Evolutionary conservation across 2,329 filamentous ascomycete genomes (phyloP).

Genomic region (Fusarium brevicatenulatum): DNA sequence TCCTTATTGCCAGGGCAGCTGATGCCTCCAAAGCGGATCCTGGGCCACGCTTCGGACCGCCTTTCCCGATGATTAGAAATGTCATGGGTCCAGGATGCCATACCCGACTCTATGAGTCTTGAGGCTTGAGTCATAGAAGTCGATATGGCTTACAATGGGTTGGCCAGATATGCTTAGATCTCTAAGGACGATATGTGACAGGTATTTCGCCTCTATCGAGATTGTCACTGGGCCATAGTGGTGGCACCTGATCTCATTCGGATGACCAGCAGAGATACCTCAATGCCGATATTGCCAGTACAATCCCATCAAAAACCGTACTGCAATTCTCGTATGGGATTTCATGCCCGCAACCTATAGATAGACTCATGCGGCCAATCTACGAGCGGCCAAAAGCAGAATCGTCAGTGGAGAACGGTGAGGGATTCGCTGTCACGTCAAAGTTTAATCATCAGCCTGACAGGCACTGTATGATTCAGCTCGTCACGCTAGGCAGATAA

Average conservation of each 20-base stretch:
- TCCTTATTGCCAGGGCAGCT: too few relatives aligned
- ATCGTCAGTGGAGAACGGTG: neutral
- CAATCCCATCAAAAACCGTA: accelerated
- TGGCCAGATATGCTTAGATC: neutral
- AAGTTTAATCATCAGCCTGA: neutral
- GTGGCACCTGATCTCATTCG: neutral
- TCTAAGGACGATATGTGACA: neutral
- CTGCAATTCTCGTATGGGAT: too few relatives aligned
- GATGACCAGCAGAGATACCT: too few relatives aligned
- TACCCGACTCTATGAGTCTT: accelerated
- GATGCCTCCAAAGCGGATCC: neutral
- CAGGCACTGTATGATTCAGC: too few relatives aligned
- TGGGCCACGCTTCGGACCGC: neutral
- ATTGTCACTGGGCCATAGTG: neutral
- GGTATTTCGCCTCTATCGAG: neutral
- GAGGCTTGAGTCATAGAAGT: neutral
- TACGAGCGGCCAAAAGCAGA: too few relatives aligned
- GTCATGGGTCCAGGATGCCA: neutral
- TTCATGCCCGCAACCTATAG: accelerated
- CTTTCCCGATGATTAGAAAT: neutral
- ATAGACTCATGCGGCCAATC: accelerated
- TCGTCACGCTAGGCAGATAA: neutral
- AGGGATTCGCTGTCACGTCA: neutral
- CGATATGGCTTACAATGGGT: too few relatives aligned
- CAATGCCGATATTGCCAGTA: neutral